These are phyloP conservation scores for Schizophyllum commune DNA, from an alignment of 1,284 basidiomycete genomes.

Conservation along the genomic window DNA sequence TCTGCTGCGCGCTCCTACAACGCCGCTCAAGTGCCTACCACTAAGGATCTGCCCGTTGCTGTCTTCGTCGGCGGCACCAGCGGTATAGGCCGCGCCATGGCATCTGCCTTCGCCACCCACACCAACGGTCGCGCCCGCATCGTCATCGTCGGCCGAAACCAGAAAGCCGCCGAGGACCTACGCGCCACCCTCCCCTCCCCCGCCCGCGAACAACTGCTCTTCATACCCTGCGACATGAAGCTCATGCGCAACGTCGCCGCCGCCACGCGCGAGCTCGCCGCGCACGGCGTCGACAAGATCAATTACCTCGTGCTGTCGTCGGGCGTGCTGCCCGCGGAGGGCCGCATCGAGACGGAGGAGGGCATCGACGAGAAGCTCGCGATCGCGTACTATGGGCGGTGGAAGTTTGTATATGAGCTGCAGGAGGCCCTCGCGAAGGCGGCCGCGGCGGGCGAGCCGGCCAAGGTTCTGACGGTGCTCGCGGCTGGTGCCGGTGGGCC, in stretches of 20 bases:
- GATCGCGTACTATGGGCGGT: constrained; percentile 15
- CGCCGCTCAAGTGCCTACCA: no score
- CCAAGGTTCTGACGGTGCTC: constrained; percentile 33
- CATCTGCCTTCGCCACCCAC: constrained; percentile 14
- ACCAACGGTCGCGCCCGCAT: constrained; percentile 18
- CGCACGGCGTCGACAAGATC: constrained; percentile 8
- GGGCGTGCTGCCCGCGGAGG: constrained; percentile 15
- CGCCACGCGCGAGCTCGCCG: constrained; percentile 4
- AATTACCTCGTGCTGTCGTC: constrained; percentile 18
- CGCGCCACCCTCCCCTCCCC: constrained; percentile 17
- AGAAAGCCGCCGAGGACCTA: constrained; percentile 18
- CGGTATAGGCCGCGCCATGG: constrained; percentile 21
- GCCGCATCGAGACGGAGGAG: constrained; percentile 17
- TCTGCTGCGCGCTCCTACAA: background rate
- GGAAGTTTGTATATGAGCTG: constrained; percentile 13
- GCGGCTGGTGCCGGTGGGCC: constrained; percentile 27
- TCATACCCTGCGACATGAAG: constrained; percentile 19
- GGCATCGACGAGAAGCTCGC: constrained; percentile 20
- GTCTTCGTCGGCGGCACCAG: constrained; percentile 24
- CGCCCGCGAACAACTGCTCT: constrained; percentile 5
- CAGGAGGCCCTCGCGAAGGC: constrained; percentile 16
- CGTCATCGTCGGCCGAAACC: constrained; percentile 21
- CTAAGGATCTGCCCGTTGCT: constrained; percentile 14
- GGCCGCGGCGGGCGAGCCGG: constrained; percentile 30
- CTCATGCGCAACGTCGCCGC: constrained; percentile 17